phyloP scores from a whole-genome alignment of 1,139 yeast species.

The Lodderomyces theae region DNA sequence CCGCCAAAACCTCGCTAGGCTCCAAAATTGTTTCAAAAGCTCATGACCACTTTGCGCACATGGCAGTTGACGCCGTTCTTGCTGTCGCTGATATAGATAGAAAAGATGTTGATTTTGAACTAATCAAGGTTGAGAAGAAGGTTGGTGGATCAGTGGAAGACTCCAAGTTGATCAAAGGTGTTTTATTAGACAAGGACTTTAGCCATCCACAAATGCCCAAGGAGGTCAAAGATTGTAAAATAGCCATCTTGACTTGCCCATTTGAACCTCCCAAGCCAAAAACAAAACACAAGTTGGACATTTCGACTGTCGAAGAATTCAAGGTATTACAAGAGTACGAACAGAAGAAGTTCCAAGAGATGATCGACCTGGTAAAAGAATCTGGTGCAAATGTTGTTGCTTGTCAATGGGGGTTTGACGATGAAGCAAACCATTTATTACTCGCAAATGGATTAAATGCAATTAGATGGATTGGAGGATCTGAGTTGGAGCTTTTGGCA shows the following conservation, averaged over 20 bases:
- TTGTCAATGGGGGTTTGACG: slow-evolving; percentile 99
- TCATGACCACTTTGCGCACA: slow-evolving; percentile 89
- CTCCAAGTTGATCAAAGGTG: slow-evolving; percentile 83
- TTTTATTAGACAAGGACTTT: slow-evolving; percentile 90
- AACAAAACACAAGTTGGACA: slow-evolving; percentile 95
- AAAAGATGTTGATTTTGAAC: slow-evolving; percentile 93
- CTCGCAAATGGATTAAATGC: slow-evolving; percentile 89
- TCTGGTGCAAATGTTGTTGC: slow-evolving; percentile 96
- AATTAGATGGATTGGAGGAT: slow-evolving; percentile 99
- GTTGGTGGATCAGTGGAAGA: slow-evolving; percentile 93
- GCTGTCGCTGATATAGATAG: slow-evolving; percentile 90
- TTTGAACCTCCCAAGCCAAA: slow-evolving; percentile 99
- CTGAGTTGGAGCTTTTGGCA: slow-evolving; percentile 92
- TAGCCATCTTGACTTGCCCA: slow-evolving; percentile 96
- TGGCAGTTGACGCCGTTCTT: slow-evolving; percentile 96
- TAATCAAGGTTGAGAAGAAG: slow-evolving; percentile 92
- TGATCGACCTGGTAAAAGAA: slow-evolving; percentile 82
- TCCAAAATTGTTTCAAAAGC: slow-evolving; percentile 93
- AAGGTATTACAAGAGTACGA: slow-evolving; percentile 87
- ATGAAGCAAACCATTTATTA: slow-evolving; percentile 93
- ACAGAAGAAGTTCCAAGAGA: slow-evolving; percentile 82
- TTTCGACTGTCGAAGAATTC: slow-evolving; percentile 89
- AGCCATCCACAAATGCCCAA: slow-evolving; percentile 99
- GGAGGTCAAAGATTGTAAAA: slow-evolving; percentile 70
- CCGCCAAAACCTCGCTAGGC: slow-evolving; percentile 93